Conservation (phyloP, 768 basidiomycete species). For the Crassisporium funariophilum region DNA sequence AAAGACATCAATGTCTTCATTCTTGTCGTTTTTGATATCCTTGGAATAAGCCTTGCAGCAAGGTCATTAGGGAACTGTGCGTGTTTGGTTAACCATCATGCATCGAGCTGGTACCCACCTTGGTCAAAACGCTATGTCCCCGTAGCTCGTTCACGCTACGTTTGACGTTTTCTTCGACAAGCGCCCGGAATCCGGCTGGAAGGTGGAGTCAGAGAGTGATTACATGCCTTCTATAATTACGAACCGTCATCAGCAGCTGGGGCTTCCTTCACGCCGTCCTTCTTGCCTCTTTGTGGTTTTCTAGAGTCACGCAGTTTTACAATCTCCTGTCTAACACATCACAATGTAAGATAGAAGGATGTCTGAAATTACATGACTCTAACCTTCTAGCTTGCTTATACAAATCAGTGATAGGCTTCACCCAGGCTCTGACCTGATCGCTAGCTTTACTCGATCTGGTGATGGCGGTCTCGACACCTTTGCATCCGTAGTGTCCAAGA, state of each 20-base stretch:
- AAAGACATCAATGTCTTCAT: constrained; percentile 33
- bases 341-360: no score
- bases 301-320: constrained; percentile 34
- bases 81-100: neutral
- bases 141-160: constrained; percentile 41
- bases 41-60: constrained; percentile 15
- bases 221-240: constrained; percentile 1
- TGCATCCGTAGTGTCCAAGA: constrained; percentile 42
- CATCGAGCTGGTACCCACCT: constrained; percentile 21
- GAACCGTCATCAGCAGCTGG: constrained; percentile 26
- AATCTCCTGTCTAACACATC: constrained; percentile 39
- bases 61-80: constrained; percentile 6
- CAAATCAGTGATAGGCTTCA: constrained; percentile 33
- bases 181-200: constrained; percentile 37
- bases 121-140: constrained; percentile 37
- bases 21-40: constrained; percentile 22
- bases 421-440: constrained; percentile 30
- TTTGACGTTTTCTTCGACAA: constrained; percentile 56
- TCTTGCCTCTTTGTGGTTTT: constrained; percentile 29
- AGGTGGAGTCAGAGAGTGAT: neutral
- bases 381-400: constrained; percentile 35
- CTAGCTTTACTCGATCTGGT: constrained; percentile 21
- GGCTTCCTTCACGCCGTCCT: constrained; percentile 21
- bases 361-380: neutral
- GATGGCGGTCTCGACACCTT: constrained; percentile 35